Percentiles rank a stretch among this genome's conserved stretches.
phyloP scores from a whole-genome alignment of 768 basidiomycete genomes.

The Serpula lacrymans region DNA sequence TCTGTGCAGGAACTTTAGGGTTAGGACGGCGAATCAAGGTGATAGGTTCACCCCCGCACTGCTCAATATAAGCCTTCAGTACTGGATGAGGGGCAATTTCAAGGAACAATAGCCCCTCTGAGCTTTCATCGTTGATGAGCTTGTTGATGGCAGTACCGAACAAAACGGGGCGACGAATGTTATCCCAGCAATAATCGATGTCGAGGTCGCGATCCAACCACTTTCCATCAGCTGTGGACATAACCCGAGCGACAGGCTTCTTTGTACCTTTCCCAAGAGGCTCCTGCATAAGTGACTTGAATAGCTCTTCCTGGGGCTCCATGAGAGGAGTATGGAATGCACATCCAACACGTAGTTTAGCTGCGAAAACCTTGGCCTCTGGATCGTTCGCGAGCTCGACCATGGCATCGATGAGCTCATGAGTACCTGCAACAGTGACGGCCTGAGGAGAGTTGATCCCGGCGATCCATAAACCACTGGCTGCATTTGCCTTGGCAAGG shows the following conservation, averaged over 20 bases:
- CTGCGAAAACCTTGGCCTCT: constrained; percentile 25
- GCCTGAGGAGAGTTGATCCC: constrained; percentile 35
- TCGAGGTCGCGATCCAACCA: constrained; percentile 25
- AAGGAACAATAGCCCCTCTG: constrained; percentile 24
- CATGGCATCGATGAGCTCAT: constrained; percentile 29
- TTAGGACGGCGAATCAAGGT: constrained; percentile 28
- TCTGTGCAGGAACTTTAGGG: constrained; percentile 25
- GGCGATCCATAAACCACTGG: constrained; percentile 29
- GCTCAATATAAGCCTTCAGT: constrained; percentile 30
- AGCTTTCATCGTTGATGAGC: constrained; percentile 24
- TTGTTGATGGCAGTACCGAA: constrained; percentile 32
- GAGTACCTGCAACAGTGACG: constrained; percentile 30
- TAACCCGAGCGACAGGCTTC: constrained; percentile 22
- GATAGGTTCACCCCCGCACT: constrained; percentile 29
- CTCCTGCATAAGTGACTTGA: constrained; percentile 20
- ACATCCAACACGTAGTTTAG: constrained; percentile 20
- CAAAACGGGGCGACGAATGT: constrained; percentile 31
- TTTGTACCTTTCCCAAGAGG: constrained; percentile 2
- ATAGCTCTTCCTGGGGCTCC: constrained; percentile 29
- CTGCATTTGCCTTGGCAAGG: constrained; percentile 20
- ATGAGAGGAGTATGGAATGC: constrained; percentile 35
- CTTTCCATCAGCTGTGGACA: constrained; percentile 32
- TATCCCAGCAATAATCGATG: constrained; percentile 32
- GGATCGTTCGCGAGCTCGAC: constrained; percentile 23
- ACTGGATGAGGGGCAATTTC: constrained; percentile 34